phyloP scores from a whole-genome alignment of 306 rosid genomes.

The Comarum palustre region DNA sequence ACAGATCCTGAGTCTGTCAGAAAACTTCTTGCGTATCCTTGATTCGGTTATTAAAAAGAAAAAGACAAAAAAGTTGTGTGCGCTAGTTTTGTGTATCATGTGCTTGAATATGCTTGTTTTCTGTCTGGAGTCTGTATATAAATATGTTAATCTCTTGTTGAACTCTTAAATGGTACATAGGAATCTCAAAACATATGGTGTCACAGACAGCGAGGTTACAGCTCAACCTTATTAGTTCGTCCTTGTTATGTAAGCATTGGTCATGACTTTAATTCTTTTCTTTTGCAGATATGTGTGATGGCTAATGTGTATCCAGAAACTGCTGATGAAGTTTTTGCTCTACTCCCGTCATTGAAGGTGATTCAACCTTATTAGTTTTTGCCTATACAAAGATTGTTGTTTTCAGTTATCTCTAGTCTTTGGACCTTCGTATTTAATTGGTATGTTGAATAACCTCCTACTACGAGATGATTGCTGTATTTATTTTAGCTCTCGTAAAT shows the following conservation, averaged over 20 bases:
- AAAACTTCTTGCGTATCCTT: conserved; percentile 78
- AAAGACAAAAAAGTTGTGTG: neutral
- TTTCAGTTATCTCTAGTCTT: neutral
- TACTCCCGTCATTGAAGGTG: conserved; percentile 83
- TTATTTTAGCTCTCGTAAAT: neutral
- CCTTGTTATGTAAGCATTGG: conserved; percentile 15
- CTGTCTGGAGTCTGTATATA: neutral
- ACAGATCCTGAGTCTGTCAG: conserved; percentile 47
- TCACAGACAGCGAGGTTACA: conserved; percentile 70
- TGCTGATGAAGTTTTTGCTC: conserved; percentile 72
- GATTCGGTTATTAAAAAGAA: neutral
- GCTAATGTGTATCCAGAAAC: conserved; percentile 78
- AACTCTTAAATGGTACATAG: conserved; percentile 63
- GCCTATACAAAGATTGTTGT: neutral
- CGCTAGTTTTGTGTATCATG: neutral
- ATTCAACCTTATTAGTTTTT: neutral
- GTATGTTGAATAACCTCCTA: neutral
- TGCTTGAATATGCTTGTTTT: conserved; percentile 2
- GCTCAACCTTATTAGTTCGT: conserved; percentile 24
- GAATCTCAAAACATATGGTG: conserved; percentile 48
- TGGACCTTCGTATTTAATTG: neutral
- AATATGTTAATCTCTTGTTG: conserved; percentile 21
- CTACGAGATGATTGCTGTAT: neutral
- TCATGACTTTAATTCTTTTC: conserved; percentile 29
- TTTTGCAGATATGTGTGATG: conserved; percentile 69